A percentile compares a stretch with the other conserved stretches of the same genome.
Evolutionary conservation across 2,329 filamentous ascomycete genomes (phyloP).

Genomic region (Hypoxylon sp.): DNA sequence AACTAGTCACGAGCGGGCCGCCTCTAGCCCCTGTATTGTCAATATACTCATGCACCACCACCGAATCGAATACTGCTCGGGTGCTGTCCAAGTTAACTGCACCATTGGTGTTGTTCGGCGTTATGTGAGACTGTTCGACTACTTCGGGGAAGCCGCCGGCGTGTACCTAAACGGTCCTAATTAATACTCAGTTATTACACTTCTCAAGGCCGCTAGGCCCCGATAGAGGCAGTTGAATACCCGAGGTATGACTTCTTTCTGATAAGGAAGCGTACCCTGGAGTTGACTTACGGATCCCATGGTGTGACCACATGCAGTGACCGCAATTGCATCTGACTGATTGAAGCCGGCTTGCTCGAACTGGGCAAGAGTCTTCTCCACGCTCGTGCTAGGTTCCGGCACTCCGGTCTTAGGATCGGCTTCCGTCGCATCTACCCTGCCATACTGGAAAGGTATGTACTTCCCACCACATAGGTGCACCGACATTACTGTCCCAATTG

Average conservation of each 20-base stretch:
- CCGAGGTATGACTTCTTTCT: neutral
- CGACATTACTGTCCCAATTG: slow-evolving; percentile 50
- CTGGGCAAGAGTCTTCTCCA: slow-evolving; percentile 47
- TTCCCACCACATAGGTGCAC: slow-evolving; percentile 49
- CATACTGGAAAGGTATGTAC: slow-evolving; percentile 48
- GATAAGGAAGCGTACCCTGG: neutral
- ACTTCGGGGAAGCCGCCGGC: slow-evolving; percentile 49
- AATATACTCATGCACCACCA: slow-evolving; percentile 48
- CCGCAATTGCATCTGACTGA: slow-evolving; percentile 45
- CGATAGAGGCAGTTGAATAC: neutral
- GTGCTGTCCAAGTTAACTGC: slow-evolving; percentile 46
- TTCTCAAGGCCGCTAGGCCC: neutral
- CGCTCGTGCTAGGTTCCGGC: slow-evolving; percentile 45
- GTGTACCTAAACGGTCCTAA: slow-evolving; percentile 33
- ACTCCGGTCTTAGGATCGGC: slow-evolving; percentile 50
- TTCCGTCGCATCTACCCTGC: slow-evolving; percentile 47
- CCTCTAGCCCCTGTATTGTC: slow-evolving; percentile 44
- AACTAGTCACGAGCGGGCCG: slow-evolving; percentile 48
- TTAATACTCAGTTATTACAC: neutral
- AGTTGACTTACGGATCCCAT: slow-evolving; percentile 45
- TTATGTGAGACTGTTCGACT: slow-evolving; percentile 38
- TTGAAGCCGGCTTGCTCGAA: slow-evolving; percentile 49
- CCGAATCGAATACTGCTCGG: slow-evolving; percentile 43
- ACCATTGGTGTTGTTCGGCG: slow-evolving; percentile 47
- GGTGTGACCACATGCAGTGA: slow-evolving; percentile 50